A percentile compares a stretch with the other conserved stretches of the same genome.
These are phyloP conservation scores for Buxus sempervirens DNA, from an alignment of 164 flowering plant species.

Conservation along the genomic window DNA sequence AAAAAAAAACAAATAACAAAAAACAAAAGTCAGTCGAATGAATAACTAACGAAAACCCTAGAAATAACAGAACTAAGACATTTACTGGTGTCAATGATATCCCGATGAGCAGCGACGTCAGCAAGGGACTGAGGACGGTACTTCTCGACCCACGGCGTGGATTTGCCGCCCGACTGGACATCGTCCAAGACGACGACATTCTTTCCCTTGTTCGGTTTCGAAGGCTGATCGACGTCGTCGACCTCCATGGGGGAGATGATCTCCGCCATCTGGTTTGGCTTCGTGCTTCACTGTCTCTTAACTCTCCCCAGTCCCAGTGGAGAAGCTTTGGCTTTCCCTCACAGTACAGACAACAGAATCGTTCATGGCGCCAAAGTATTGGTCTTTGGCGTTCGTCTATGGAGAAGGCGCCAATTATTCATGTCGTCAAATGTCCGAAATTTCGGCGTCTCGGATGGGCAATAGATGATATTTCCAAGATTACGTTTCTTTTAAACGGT, in stretches of 20 bases:
- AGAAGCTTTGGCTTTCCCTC: background rate
- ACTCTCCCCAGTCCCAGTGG: background rate
- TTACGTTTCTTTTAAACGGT: too few relatives aligned
- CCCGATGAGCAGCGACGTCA: constrained; percentile 97
- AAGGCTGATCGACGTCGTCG: constrained; percentile 33
- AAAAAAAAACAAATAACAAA: background rate
- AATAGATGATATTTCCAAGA: too few relatives aligned
- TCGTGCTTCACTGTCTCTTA: background rate
- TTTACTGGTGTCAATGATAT: constrained; percentile 86
- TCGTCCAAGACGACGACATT: constrained; percentile 26
- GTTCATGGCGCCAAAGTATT: constrained; percentile 17
- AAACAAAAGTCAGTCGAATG: too few relatives aligned
- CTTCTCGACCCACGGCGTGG: constrained; percentile 95
- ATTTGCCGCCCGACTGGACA: constrained; percentile 26
- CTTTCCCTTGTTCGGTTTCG: constrained; percentile 53
- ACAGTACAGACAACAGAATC: too few relatives aligned
- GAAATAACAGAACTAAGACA: background rate
- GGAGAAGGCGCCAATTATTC: too few relatives aligned
- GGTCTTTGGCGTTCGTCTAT: too few relatives aligned
- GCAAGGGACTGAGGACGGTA: constrained; percentile 96
- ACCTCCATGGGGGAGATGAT: constrained; percentile 52
- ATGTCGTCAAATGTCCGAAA: too few relatives aligned
- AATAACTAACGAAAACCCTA: constrained; percentile 27
- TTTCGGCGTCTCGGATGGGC: too few relatives aligned
- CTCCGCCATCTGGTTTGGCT: constrained; percentile 31